These are phyloP conservation scores for Lithospermum erythrorhizon DNA, from an alignment of 257 asterid genomes.

Conservation along the genomic window DNA sequence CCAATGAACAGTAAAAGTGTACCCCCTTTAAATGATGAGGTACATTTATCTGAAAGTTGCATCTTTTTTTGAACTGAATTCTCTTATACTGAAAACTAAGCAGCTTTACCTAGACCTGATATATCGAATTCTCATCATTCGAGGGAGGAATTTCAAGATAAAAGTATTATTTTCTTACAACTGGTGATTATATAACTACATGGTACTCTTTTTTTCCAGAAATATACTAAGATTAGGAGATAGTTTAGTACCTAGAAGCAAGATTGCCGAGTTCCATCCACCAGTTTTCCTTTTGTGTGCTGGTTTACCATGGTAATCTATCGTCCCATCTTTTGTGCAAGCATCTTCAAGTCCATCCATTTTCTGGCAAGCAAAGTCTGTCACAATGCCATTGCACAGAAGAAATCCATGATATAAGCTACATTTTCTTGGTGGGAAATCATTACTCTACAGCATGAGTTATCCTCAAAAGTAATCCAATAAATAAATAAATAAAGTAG, in stretches of 20 bases:
- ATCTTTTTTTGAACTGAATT: too few species aligned
- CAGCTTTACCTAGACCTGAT: too few species aligned
- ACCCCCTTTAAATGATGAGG: too few species aligned
- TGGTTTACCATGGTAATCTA: conserved; percentile 47
- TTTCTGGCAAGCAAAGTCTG: conserved; percentile 35
- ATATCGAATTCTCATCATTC: not conserved
- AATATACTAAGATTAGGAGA: not conserved
- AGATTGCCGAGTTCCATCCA: conserved; percentile 68
- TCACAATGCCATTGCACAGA: conserved; percentile 2
- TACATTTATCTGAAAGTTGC: too few species aligned
- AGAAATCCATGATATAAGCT: not conserved
- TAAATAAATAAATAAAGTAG: not conserved
- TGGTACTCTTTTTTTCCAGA: not conserved
- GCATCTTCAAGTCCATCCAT: conserved; percentile 26
- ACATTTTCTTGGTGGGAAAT: not conserved
- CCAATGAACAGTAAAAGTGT: too few species aligned
- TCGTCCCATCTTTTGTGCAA: conserved; percentile 54
- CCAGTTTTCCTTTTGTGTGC: conserved; percentile 52
- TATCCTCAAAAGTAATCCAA: not conserved
- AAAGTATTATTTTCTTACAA: not conserved
- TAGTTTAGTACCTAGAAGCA: conserved; percentile 42
- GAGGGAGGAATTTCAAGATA: too few species aligned
- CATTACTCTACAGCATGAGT: not conserved
- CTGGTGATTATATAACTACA: not conserved
- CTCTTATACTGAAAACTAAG: too few species aligned